Evolutionary conservation across 1,139 yeast genomes (phyloP), one percentile per base, ranked within the genome.

Genomic region (Pneumocystis canis): DNA sequence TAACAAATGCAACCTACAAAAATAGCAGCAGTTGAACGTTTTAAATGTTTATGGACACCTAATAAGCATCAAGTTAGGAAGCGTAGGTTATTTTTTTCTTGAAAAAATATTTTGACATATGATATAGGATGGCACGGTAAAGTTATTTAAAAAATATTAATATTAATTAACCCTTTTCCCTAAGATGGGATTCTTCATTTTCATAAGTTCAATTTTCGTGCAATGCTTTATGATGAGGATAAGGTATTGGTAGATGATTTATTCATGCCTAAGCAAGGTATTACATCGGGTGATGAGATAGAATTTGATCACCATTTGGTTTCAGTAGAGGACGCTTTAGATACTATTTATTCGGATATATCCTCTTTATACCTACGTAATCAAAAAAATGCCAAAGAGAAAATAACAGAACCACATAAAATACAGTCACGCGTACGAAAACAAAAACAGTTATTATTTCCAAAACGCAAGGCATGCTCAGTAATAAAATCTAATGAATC

Each of bases 161-260:
- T 9, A 25, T 9, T 6, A 5, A 40, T 47, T 11, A 47, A 37
- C 16, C 18, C 16, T 37, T 25, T 47, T 47, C 25, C 71, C n/a
- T n/a, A 72, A 60, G 85, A 82, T 67, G 86, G 86, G 1, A 70
- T 66, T 30, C 71, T 82, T 60, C 75, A 73, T 63, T 79, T 74
- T 70, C 81, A 78, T 69, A 78, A 76, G 66, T 74, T 79, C 71
- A 82, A 82, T 69, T 74, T 76, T 61, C 78, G 79, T 66, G 70
- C 80, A 3, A 80, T 80, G 67, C 71, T 82, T 20, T 72, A 71
- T 62, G 77, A 76, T 64, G 77, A 75, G 16, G 76, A 73, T 32
- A 77, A 75, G 20, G 63, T 72, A 54, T 64, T 79, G 30, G 74
- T 80, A 2, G 75, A 75, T 14, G 70, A 74, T 11, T 77, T 75